Conservation (phyloP, 169 alveolate genomes). For the Toxoplasma gondii region DNA sequence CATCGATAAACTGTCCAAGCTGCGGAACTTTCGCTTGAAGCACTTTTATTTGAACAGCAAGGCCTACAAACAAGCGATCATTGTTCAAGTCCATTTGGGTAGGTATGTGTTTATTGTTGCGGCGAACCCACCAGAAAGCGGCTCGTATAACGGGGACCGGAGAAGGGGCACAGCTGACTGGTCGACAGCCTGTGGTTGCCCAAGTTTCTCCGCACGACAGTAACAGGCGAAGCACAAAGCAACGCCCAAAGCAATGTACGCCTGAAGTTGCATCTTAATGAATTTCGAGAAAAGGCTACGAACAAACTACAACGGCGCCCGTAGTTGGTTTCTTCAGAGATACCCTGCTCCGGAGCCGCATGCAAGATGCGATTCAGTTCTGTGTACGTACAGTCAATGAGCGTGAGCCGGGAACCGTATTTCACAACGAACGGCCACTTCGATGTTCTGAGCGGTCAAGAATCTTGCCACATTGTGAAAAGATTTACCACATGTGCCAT, state of each 20-base stretch:
- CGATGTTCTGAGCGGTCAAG: too few species aligned
- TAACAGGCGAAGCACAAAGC: neutral
- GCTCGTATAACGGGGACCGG: neutral
- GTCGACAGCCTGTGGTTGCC: neutral
- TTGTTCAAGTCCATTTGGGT: neutral
- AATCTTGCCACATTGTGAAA: too few species aligned
- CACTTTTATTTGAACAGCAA: neutral
- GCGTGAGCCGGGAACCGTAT: too few species aligned
- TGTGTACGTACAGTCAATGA: neutral
- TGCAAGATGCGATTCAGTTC: neutral
- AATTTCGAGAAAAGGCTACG: neutral
- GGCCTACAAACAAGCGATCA: neutral
- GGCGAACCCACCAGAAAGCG: slow-evolving; percentile 29
- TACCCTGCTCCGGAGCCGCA: neutral
- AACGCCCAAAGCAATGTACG: neutral
- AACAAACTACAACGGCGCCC: neutral
- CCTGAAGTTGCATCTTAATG: neutral
- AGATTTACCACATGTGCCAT: too few species aligned
- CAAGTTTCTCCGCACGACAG: slow-evolving; percentile 15
- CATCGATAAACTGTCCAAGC: neutral
- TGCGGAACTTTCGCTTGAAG: neutral
- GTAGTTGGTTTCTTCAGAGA: neutral
- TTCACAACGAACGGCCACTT: too few species aligned
- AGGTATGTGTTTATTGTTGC: too few species aligned
- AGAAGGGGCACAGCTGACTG: slow-evolving; percentile 6